Base-by-base conservation (phyloP, 2,329 filamentous ascomycete species). In the Trichoderma harzianum region DNA sequence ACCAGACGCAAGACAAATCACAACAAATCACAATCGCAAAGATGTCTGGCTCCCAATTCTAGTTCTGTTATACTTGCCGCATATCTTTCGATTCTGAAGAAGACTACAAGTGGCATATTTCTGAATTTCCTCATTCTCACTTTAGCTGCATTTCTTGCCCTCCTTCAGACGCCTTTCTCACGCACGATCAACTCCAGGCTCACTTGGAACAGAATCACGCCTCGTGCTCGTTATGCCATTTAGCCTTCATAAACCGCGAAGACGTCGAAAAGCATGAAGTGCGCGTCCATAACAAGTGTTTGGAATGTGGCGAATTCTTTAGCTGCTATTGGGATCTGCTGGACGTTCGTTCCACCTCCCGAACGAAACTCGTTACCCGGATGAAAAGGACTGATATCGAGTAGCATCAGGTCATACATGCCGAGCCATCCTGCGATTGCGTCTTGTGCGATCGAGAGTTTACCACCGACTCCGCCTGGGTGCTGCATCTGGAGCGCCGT, bases 401-500 rank as follows among this genome's bases (percentile, higher is more conserved):
- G 6, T 36, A 78, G 77, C 77, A 78, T 43, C 53, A 39, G 14
- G 71, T 73, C 16, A 70, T 36, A 10, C 77, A 78, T 6, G 30
- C 51, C 1, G 21, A 18, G 2, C 76, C 55, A 12, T 47, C 16
- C 1, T 12, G 74, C 1, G 43, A 75, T 21, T 78, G 77, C 4
- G 51, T 72, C 1, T 74, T 74, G 3, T 78, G 77, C 16, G 1
- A 58, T 2, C 30, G 74, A 3, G 51, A 12, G 34, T 78, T 78
- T 12, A 61, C 58, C 2, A 71, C 71, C 0, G 16, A 74, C 2
- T 78, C 77, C 1, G 77, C 77, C 5, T 75, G 77, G 74, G 62
- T 78, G 30, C 69, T 78, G 8, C 77, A 78, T 53, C 69, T 78
- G 0, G 77, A 78, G 55, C 39, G 16, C 16, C 7, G 65, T 66